Evolutionary conservation across 2,329 filamentous ascomycete species (phyloP), one percentile per base, ranked within the genome.

Genomic region (Ampelomyces quisqualis): DNA sequence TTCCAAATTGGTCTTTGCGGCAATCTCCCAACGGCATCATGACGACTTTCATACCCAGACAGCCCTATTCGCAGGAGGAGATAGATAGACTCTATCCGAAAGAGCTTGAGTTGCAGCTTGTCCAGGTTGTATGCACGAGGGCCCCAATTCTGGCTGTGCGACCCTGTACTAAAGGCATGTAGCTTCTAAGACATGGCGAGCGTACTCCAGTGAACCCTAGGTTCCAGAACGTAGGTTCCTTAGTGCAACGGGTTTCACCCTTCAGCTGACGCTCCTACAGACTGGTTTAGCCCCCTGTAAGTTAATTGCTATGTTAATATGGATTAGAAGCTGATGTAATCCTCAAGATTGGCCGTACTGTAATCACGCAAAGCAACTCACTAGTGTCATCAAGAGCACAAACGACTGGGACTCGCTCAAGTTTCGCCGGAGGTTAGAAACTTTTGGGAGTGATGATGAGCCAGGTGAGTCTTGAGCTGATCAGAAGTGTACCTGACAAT

Each of bases 311-410:
- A 14, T 23, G 13, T 3, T 17, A 3, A 5, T 13, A 22, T 4
- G 6, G n/a, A 7, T 29, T 17, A n/a, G n/a, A n/a, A n/a, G n/a
- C 48, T 56, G 2, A 55, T 29, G 7, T 2, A 39, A 23, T 29
- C n/a, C n/a, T n/a, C 38, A 51, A 76, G 77, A 82, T 70, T 98
- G 93, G 93, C 89, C 93, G 2, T 97, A 96, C 71, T 98, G 93
- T 72, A 79, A 80, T 51, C 81, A 84, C 40, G 87, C 86, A 15
- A 79, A 81, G 44, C 83, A 85, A 52, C 78, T 97, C 64, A 80
- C 76, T 18, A 79, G 79, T 44, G 76, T 80, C 45, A 76, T 84
- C 17, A 73, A 81, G 49, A 72, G 72, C 26, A 77, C 71, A 31
- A 75, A 76, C 40, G 76, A 76, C 58, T 85, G 79, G 80, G 77